phyloP scores from a whole-genome alignment of 768 basidiomycete species.

The Kondoa malvinella region DNA sequence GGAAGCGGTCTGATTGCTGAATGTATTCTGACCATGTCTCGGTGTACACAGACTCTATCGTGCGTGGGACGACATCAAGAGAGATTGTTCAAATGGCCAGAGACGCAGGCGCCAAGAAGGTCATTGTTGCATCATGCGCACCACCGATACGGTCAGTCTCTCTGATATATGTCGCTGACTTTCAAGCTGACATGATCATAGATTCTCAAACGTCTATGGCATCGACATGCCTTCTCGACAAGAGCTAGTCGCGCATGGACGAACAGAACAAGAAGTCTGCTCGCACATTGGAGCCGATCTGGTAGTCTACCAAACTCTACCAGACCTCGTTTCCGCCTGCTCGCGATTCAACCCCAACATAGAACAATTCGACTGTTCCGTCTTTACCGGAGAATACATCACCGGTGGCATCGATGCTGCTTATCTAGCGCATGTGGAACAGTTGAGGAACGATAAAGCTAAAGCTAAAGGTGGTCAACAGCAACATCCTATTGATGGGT shows the following conservation, averaged over 20 bases:
- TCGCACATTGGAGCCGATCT: conserved; percentile 78
- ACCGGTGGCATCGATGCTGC: conserved; percentile 76
- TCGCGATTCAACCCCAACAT: conserved; percentile 58
- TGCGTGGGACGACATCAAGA: conserved; percentile 92
- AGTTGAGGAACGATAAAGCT: conserved; percentile 61
- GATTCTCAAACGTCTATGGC: conserved; percentile 88
- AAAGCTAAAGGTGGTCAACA: conserved; percentile 38
- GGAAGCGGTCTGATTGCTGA: not conserved
- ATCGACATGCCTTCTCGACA: conserved; percentile 97
- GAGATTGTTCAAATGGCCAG: conserved; percentile 99
- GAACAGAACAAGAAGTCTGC: conserved; percentile 55
- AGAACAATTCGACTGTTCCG: conserved; percentile 76
- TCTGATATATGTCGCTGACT: not conserved
- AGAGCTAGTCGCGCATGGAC: conserved; percentile 74
- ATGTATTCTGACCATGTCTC: too few relatives aligned
- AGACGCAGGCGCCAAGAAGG: conserved; percentile 90
- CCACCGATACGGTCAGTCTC: conserved; percentile 67
- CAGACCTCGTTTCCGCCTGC: conserved; percentile 71
- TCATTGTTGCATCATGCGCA: conserved; percentile 90
- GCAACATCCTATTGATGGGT: not conserved
- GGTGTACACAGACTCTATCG: conserved; percentile 75
- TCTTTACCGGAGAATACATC: conserved; percentile 91
- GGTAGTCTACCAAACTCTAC: conserved; percentile 83
- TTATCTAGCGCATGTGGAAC: conserved; percentile 61
- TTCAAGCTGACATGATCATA: conserved; percentile 26